phyloP scores from a whole-genome alignment of 179 eudicot genomes.

The Beta corolliflora region DNA sequence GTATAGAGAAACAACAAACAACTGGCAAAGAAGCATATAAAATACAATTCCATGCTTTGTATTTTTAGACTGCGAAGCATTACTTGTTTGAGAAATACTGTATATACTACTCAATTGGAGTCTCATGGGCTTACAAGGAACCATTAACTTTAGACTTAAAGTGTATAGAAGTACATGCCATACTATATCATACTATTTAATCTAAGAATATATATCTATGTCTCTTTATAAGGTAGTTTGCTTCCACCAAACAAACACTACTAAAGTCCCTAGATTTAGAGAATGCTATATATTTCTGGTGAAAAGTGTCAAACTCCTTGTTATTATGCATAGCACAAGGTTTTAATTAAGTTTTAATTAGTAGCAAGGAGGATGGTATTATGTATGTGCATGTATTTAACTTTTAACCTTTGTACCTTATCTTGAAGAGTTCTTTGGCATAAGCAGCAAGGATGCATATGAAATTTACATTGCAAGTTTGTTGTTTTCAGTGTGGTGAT shows the following conservation, averaged over 20 bases:
- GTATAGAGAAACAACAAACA: too few relatives aligned
- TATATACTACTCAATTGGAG: too few relatives aligned
- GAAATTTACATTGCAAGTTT: slow-evolving; percentile 7
- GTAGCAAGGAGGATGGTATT: slow-evolving; percentile 3
- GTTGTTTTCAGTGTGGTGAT: slow-evolving; percentile 8
- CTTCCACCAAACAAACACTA: slow-evolving; percentile 37
- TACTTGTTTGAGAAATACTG: too few relatives aligned
- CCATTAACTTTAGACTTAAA: not conserved
- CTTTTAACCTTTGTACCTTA: not conserved
- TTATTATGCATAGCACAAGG: slow-evolving; percentile 13
- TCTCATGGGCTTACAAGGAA: not conserved
- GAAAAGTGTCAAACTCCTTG: slow-evolving; percentile 17
- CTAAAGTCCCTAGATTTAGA: not conserved
- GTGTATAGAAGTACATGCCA: not conserved
- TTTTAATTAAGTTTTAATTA: too few relatives aligned
- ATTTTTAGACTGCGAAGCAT: too few relatives aligned
- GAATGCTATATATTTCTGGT: not conserved
- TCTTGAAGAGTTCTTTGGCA: not conserved
- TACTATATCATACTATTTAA: not conserved
- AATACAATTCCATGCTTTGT: too few relatives aligned
- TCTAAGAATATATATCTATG: not conserved
- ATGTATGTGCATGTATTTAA: not conserved
- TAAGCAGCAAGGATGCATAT: not conserved
- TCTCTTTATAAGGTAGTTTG: slow-evolving; percentile 36
- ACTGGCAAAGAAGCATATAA: too few relatives aligned